Evolutionary conservation across 2,329 filamentous ascomycete genomes (phyloP), one percentile per base, ranked within the genome.

Genomic region (Mariannaea sp.): DNA sequence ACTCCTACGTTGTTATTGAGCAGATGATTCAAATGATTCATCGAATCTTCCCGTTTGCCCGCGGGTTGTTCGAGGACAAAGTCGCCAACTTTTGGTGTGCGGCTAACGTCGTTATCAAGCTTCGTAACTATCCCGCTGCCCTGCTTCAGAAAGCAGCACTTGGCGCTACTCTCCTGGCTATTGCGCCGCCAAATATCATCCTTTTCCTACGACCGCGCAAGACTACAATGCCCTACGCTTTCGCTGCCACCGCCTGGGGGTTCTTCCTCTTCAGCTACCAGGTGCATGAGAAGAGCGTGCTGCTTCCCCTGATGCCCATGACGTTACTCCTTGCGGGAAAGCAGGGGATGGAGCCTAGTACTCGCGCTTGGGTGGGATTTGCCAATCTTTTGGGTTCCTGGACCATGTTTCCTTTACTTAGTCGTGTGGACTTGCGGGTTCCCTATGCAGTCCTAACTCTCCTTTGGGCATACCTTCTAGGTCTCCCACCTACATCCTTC

Each of bases 211-310:
- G 86, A 43, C 94, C 94, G 0, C 83, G 84, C 41, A 92, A 88
- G 64, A 83, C 87, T 35, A 79, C 94, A 4, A 75, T 97, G 12
- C 92, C 92, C 1, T 81, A 90, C 29, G 90, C 90, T 0, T 84
- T 97, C 53, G 88, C 92, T 1, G 82, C 89, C 2, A 92, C 90
- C 0, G 89, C 92, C 2, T 99, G 94, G 94, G 93, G 89, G 0
- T 99, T 99, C 78, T 99, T 97, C 71, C 79, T 99, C 13, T 97
- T 95, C 75, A 95, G 91, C 65, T 99, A 96, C 71, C 94, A 99
- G 70, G 95, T 99, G 0, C 94, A 99, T 67, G 94, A 99, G 75
- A 99, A 99, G 80, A 97, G 92, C 61, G 91, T 96, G 0, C 79
- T 99, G 5, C 82, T 99, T 2, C 95, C 94, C 1, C 78, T 99